Conservation (phyloP, 2,329 filamentous ascomycete genomes). For the Lasiodiplodia gonubiensis region DNA sequence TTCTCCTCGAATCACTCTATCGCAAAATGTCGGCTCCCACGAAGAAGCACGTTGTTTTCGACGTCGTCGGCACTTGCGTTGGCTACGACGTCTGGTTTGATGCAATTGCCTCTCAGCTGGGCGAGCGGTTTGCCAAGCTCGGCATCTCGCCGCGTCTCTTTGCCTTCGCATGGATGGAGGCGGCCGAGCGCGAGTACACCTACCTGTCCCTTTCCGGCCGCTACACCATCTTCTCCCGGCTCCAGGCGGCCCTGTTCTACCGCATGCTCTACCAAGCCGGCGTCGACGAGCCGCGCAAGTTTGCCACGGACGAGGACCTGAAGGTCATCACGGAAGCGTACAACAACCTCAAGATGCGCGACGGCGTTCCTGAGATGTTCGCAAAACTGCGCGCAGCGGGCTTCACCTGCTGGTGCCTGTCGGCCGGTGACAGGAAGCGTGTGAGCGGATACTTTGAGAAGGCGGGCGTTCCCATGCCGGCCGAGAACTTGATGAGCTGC, state of each 20-base stretch:
- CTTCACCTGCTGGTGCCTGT: constrained; percentile 62
- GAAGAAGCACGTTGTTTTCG: constrained; percentile 37
- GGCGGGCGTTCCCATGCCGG: constrained; percentile 56
- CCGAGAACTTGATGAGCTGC: constrained; percentile 59
- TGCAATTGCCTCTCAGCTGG: constrained; percentile 51
- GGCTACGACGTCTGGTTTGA: constrained; percentile 53
- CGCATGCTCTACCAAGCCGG: constrained; percentile 55
- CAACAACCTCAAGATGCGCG: constrained; percentile 39
- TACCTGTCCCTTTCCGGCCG: constrained; percentile 54
- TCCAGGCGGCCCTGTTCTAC: constrained; percentile 56
- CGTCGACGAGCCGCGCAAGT: constrained; percentile 48
- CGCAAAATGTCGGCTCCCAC: constrained; percentile 6
- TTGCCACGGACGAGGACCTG: constrained; percentile 53
- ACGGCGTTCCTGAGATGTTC: constrained; percentile 52
- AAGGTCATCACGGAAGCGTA: constrained; percentile 50
- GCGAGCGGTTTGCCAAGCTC: constrained; percentile 47
- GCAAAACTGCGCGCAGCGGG: constrained; percentile 51
- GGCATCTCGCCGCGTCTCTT: constrained; percentile 51
- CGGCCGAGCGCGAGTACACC: constrained; percentile 57
- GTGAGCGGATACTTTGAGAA: constrained; percentile 60
- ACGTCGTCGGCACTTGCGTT: constrained; percentile 60
- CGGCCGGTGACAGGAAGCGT: constrained; percentile 57
- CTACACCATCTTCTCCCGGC: constrained; percentile 51
- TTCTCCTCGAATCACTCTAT: background rate
- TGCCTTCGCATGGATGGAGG: constrained; percentile 55